Conservation (phyloP, 1,284 basidiomycete species). For the Trichosporon ovoides region DNA sequence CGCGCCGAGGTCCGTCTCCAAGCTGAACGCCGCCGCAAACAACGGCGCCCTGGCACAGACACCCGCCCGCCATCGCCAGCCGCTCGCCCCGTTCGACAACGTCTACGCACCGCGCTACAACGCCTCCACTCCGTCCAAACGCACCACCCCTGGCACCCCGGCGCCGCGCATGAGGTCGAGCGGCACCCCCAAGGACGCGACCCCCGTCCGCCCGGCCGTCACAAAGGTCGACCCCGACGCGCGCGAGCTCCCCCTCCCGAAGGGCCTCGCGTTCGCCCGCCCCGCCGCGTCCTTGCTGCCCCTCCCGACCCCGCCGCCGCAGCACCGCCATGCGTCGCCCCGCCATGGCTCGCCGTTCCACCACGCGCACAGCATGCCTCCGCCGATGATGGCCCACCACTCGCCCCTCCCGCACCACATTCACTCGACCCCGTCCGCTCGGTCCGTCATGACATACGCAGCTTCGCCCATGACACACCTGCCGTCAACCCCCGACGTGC, state of each 20-base stretch:
- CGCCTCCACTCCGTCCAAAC: conserved; percentile 2
- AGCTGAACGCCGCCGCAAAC: conserved; percentile 1
- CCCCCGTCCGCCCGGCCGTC: conserved; percentile 17
- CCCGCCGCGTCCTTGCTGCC: conserved; percentile 12
- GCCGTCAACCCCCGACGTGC: conserved; percentile 20
- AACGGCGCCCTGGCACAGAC: conserved; percentile 6
- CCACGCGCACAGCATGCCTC: conserved; percentile 9
- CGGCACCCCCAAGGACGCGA: conserved; percentile 16
- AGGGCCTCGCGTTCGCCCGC: conserved; percentile 16
- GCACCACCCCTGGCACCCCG: conserved; percentile 14
- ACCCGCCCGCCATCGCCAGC: conserved; percentile 21
- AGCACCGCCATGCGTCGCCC: conserved; percentile 3
- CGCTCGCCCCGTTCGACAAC: conserved; percentile 20
- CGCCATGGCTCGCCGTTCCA: conserved; percentile 14
- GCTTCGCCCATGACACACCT: conserved; percentile 22
- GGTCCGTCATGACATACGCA: conserved; percentile 16
- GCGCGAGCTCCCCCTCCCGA: conserved; percentile 20
- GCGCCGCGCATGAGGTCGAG: conserved; percentile 10
- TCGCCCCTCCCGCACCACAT: conserved; percentile 11
- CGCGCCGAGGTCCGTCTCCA: conserved; percentile 9
- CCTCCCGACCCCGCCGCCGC: conserved; percentile 17
- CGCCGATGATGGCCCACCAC: conserved; percentile 10
- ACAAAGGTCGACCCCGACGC: conserved; percentile 23
- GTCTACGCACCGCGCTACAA: conserved; percentile 9
- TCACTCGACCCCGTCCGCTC: conserved; percentile 14